Evolutionary conservation across 345 rosid genomes (phyloP).

Genomic region (Eutrema yunnanense): DNA sequence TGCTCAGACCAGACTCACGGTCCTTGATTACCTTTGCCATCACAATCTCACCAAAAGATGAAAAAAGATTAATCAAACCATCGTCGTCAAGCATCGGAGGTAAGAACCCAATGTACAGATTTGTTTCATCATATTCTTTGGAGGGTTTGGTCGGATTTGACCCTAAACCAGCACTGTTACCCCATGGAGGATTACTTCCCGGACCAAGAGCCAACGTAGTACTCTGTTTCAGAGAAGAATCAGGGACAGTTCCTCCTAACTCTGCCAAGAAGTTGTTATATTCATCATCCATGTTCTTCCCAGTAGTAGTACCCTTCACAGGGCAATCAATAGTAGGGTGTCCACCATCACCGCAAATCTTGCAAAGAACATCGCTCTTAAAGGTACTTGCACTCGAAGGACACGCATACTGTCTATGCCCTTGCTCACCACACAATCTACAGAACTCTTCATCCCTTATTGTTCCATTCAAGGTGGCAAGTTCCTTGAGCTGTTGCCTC

Average conservation of each 20-base stretch:
- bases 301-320: slow-evolving; percentile 73
- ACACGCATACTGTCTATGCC: slow-evolving; percentile 88
- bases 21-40: slow-evolving; percentile 96
- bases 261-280: slow-evolving; percentile 92
- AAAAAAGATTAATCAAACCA: slow-evolving; percentile 69
- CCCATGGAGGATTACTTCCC: slow-evolving; percentile 85
- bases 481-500: slow-evolving; percentile 92
- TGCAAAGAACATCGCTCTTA: slow-evolving; percentile 90
- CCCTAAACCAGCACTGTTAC: slow-evolving; percentile 68
- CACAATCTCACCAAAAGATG: slow-evolving; percentile 80
- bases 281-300: slow-evolving; percentile 98
- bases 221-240: slow-evolving; percentile 65
- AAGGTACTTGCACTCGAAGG: slow-evolving; percentile 80
- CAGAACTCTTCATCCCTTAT: slow-evolving; percentile 93
- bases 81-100: slow-evolving; percentile 83
- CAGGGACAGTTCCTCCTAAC: slow-evolving; percentile 80
- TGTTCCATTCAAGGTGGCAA: slow-evolving; percentile 93
- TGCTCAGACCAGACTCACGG: slow-evolving; percentile 60
- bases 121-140: slow-evolving; percentile 85
- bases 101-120: slow-evolving; percentile 79
- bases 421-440: slow-evolving; percentile 86
- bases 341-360: slow-evolving; percentile 95
- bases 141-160: slow-evolving; percentile 48
- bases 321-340: slow-evolving; percentile 97
- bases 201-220: slow-evolving; percentile 57